Evolutionary conservation across 805 yeast species (phyloP), one percentile per base, ranked within the genome.

Genomic region (Debaryomyces castellii): DNA sequence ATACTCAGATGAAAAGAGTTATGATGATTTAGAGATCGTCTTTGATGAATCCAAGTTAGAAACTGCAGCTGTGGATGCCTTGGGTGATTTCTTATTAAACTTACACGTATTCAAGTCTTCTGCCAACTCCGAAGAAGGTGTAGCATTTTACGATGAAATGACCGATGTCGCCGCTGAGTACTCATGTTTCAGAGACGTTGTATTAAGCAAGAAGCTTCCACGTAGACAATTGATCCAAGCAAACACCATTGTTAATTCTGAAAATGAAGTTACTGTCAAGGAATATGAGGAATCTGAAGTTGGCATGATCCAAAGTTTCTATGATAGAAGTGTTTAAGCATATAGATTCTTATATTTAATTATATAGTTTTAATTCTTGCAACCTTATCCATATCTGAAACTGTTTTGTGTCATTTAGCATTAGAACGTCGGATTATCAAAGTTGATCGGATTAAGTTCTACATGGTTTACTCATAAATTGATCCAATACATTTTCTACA

Each of bases 151-250:
- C 64, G 66, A 67, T 39, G 83, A 82, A 22, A 83, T 83, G 66
- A 83, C 96, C n/a, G 72, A 77, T 1, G 89, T 85, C 34, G 76
- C 82, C 6, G 74, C 70, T 11, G 87, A 85, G 14, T 68, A 85
- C 44, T 80, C 87, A 21, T 66, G 74, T 51, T 85, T 76, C 60
- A 78, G 96, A 67, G 84, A 82, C 44, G 71, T 77, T 30, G 89
- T 89, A 11, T 68, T 89, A 49, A 67, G 71, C 38, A 85, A 87
- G 62, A 87, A 88, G 66, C 73, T 85, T 54, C 96, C 97, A 50
- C 80, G 97, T 64, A 85, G 83, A 64, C 95, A 88, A 62, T 78
- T 85, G 53, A 81, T 89, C 46, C 97, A 89, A 66, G 88, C 90
- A 22, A 89, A 89, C 66, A 85, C 96, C 7, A 54, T 67, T 21